A percentile compares a stretch with the other conserved stretches of the same genome.
These are phyloP conservation scores for Globisporangium alternatum DNA, from an alignment of 352 stramenopile genomes.

Conservation along the genomic window DNA sequence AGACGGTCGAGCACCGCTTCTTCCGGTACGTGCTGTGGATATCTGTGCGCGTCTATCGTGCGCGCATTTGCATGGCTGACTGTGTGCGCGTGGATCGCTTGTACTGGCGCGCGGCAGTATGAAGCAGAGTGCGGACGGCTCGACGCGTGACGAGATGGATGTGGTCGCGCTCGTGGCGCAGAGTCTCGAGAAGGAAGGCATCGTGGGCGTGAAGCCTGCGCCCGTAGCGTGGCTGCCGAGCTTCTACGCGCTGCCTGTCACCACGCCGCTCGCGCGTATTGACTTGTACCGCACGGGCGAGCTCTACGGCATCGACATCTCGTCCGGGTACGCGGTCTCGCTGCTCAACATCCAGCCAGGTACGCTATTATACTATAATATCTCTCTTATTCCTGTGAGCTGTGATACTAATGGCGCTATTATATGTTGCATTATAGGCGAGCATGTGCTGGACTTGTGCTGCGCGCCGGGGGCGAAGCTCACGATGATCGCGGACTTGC, in stretches of 20 bases:
- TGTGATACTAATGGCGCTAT: neutral
- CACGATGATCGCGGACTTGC: constrained; percentile 87
- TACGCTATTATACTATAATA: constrained; percentile 6
- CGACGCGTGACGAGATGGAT: constrained; percentile 9
- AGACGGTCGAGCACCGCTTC: constrained; percentile 41
- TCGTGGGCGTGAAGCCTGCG: constrained; percentile 8
- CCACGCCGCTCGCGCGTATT: constrained; percentile 39
- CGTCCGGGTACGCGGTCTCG: constrained; percentile 68
- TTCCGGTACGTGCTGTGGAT: constrained; percentile 39
- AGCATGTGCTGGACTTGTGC: constrained; percentile 93
- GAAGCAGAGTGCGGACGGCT: constrained; percentile 1
- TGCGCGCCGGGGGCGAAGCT: constrained; percentile 92
- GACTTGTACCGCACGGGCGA: constrained; percentile 46
- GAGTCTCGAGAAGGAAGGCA: constrained; percentile 8
- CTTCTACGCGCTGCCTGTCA: constrained; percentile 65
- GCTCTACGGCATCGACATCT: constrained; percentile 84
- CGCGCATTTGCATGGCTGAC: neutral
- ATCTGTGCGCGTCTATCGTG: neutral
- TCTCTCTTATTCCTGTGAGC: neutral
- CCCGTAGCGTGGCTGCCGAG: constrained; percentile 47
- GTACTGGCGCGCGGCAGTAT: neutral
- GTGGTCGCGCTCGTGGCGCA: constrained; percentile 2
- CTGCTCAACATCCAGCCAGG: constrained; percentile 57
- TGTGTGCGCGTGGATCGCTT: neutral
- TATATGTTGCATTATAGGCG: constrained; percentile 19